phyloP scores from a whole-genome alignment of 176 grass and related monocot species.

The Aegilops bicornis region DNA sequence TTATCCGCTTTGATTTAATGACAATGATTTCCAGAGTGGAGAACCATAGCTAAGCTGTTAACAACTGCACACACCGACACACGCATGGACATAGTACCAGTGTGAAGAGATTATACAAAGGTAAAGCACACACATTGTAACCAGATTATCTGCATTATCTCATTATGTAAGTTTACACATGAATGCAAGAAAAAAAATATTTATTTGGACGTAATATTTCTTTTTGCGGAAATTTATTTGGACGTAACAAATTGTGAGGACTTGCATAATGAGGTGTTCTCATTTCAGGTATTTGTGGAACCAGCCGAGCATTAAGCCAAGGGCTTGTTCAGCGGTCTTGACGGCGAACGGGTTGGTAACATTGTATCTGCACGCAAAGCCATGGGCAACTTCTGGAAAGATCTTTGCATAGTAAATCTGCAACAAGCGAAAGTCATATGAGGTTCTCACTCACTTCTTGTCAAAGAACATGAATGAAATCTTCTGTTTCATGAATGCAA shows the following conservation, averaged over 20 bases:
- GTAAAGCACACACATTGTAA: background rate
- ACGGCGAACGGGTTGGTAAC: conserved; percentile 13
- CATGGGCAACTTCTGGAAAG: conserved; percentile 7
- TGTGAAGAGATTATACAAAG: background rate
- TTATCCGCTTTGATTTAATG: too few relatives aligned
- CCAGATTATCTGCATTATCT: background rate
- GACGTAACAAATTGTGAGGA: background rate
- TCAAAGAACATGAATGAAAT: background rate
- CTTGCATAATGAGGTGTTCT: background rate
- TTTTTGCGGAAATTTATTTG: background rate
- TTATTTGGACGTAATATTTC: background rate
- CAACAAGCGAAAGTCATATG: background rate
- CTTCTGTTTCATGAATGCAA: background rate
- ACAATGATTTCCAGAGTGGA: too few relatives aligned
- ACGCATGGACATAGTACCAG: too few relatives aligned
- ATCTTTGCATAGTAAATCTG: conserved; percentile 39
- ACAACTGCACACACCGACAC: too few relatives aligned
- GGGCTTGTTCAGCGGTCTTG: background rate
- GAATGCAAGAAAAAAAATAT: too few relatives aligned
- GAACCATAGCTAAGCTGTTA: too few relatives aligned
- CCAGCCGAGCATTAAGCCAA: conserved; percentile 29
- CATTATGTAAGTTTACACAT: background rate
- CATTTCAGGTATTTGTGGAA: conserved; percentile 30
- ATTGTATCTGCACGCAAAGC: conserved; percentile 37
- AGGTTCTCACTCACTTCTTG: background rate